Evolutionary conservation across 2,329 filamentous ascomycete species (phyloP).

Genomic region (Sporothrix phasma): DNA sequence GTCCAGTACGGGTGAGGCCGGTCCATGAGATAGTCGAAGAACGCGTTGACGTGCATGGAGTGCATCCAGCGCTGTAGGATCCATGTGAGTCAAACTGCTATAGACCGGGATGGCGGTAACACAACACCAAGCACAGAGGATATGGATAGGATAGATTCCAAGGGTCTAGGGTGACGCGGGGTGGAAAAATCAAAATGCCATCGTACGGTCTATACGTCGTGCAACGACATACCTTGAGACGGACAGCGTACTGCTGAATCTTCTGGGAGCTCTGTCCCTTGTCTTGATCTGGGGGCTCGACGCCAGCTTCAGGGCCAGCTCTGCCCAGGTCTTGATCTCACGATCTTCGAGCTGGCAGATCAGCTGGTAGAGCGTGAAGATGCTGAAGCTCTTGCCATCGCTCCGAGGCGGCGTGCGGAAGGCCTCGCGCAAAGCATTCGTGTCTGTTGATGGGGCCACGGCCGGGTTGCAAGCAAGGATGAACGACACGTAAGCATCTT

Average conservation of each 20-base stretch:
- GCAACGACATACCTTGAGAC: conserved; percentile 58
- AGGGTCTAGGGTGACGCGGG: no score
- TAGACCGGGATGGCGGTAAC: not conserved
- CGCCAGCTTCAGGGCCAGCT: conserved; percentile 76
- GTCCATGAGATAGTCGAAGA: conserved; percentile 79
- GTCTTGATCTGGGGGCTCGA: conserved; percentile 69
- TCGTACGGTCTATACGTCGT: not conserved
- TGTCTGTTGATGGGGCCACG: conserved; percentile 60
- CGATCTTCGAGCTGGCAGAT: conserved; percentile 69
- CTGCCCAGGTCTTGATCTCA: conserved; percentile 88
- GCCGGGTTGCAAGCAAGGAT: conserved; percentile 86
- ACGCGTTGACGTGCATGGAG: conserved; percentile 88
- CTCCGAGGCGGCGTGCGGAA: conserved; percentile 77
- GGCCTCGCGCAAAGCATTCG: conserved; percentile 58
- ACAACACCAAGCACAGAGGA: no score
- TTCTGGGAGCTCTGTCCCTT: conserved; percentile 88
- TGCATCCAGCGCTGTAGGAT: conserved; percentile 75
- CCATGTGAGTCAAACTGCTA: not conserved
- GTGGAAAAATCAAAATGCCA: no score
- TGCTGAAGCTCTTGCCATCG: conserved; percentile 76
- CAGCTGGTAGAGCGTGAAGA: conserved; percentile 65
- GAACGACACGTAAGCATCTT: conserved; percentile 74
- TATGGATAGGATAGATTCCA: not conserved
- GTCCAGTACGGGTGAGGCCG: conserved; percentile 73
- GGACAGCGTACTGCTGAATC: conserved; percentile 87